Evolutionary conservation across 2,329 filamentous ascomycete species (phyloP).

Genomic region (Aspergillus brunneoviolaceus): DNA sequence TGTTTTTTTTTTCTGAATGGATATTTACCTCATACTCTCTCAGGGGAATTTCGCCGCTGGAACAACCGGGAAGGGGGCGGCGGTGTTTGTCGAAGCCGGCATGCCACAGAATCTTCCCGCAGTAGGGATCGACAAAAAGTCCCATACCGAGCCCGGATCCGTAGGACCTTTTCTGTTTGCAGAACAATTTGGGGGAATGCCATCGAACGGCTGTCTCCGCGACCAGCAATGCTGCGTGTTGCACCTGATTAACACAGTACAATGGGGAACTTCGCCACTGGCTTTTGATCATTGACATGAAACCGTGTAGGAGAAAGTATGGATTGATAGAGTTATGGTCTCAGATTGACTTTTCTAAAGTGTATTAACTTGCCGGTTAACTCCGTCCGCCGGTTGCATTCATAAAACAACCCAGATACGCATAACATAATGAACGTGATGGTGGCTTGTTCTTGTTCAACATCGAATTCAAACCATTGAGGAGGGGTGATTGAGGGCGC

Average conservation of each 20-base stretch:
- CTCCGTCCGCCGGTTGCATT: not conserved
- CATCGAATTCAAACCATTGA: not conserved
- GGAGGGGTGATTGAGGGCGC: not conserved
- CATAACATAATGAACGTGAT: not conserved
- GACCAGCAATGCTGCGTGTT: not conserved
- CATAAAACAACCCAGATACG: not conserved
- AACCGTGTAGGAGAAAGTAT: not conserved
- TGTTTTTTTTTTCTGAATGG: not conserved
- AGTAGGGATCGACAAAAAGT: constrained; percentile 3
- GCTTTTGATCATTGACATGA: not conserved
- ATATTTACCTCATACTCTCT: too few species aligned
- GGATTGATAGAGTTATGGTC: not conserved
- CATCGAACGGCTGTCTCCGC: not conserved
- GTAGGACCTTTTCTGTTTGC: constrained; percentile 4
- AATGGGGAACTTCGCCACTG: not conserved
- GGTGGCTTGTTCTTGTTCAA: not conserved
- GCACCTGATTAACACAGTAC: not conserved
- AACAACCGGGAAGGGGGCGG: constrained; percentile 1
- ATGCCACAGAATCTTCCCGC: constrained; percentile 3
- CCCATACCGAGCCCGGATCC: not conserved
- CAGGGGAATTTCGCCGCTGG: constrained; percentile 3
- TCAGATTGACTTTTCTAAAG: not conserved
- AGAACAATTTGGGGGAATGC: not conserved
- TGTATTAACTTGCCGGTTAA: not conserved
- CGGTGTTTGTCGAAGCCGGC: constrained; percentile 5